Base-by-base conservation (phyloP, 2,329 filamentous ascomycete genomes). In the Colletotrichum cordylinicola region DNA sequence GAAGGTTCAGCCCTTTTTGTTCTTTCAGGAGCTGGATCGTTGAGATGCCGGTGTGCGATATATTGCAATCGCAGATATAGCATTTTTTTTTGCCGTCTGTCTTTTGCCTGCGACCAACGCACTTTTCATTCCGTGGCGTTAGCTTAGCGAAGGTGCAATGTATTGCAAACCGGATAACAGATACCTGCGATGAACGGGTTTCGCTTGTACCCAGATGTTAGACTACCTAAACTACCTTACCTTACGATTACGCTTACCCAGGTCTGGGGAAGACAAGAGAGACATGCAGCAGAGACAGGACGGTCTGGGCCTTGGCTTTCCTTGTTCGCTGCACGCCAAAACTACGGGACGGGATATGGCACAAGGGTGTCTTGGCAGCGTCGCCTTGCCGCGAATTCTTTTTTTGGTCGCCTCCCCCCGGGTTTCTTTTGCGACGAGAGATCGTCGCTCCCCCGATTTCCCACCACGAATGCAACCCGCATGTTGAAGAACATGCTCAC, bases 31-130 rank as follows among this genome's bases (percentile, higher is more conserved):
- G 69, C 73, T 68, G 73, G 69, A 43, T 58, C 37, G 35, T 37
- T 21, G 58, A 43, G 69, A 16, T 56, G 68, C 73, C 69, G 64
- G 70, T 65, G 64, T 75, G 70, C 64, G 43, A 48, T 75, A 52
- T 33, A 75, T 68, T 58, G 60, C 43, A 73, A 37, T 56, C 24
- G 33, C 35, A 31, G n/a, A 15, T 21, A 18, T 43, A 37, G 43
- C 18, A 48, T 48, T 31, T 31, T 9, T 24, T 24, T 24, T 24
- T 24, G 24, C 31, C 31, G 31, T 31, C 31, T 31, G 8, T 12
- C 3, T 33, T 33, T 33, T 33, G 31, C 31, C 39, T 43, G 16
- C 39, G 10, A 43, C 39, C 39, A 48, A 21, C 18, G 43, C 18
- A 48, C 43, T 12, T 48, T 48, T 48, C 43, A 7, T 21, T 48